Percentiles rank a stretch among this genome's conserved stretches.
phyloP scores from a whole-genome alignment of 1,139 yeast genomes.

The Candida sp. region DNA sequence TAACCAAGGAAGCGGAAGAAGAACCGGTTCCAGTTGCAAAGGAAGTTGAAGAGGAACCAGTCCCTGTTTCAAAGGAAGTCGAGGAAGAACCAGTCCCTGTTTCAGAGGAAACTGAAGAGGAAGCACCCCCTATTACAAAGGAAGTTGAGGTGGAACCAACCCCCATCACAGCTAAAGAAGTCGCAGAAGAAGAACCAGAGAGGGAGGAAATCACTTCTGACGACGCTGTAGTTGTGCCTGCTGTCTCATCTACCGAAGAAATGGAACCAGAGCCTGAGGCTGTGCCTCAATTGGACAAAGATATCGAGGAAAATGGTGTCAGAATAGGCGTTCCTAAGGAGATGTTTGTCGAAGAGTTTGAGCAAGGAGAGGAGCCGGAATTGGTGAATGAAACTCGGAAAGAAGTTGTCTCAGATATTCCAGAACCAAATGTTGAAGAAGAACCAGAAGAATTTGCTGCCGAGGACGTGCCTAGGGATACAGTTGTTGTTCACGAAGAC shows the following conservation, averaged over 20 bases:
- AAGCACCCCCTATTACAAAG: too few relatives aligned
- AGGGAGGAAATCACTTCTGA: not conserved
- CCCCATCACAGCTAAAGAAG: not conserved
- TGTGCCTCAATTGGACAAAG: not conserved
- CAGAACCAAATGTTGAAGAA: not conserved
- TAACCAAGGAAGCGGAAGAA: constrained; percentile 2
- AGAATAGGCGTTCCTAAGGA: not conserved
- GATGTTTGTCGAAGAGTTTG: not conserved
- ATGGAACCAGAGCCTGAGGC: constrained; percentile 5
- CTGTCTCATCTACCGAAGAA: not conserved
- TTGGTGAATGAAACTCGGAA: not conserved
- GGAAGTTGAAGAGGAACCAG: too few relatives aligned
- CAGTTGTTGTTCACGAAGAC: constrained; percentile 3
- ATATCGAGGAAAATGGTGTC: not conserved
- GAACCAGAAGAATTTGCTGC: not conserved
- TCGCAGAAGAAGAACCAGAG: constrained; percentile 2
- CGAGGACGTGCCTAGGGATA: constrained; percentile 1
- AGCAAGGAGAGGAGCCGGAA: not conserved
- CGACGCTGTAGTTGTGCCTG: not conserved
- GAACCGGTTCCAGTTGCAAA: constrained; percentile 1
- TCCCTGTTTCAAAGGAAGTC: too few relatives aligned
- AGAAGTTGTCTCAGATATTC: not conserved
- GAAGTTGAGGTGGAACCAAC: not conserved
- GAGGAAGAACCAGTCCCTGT: too few relatives aligned
- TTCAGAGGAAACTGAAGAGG: too few relatives aligned